Conservation (phyloP, 2,329 filamentous ascomycete genomes). For the Alternaria longipes region DNA sequence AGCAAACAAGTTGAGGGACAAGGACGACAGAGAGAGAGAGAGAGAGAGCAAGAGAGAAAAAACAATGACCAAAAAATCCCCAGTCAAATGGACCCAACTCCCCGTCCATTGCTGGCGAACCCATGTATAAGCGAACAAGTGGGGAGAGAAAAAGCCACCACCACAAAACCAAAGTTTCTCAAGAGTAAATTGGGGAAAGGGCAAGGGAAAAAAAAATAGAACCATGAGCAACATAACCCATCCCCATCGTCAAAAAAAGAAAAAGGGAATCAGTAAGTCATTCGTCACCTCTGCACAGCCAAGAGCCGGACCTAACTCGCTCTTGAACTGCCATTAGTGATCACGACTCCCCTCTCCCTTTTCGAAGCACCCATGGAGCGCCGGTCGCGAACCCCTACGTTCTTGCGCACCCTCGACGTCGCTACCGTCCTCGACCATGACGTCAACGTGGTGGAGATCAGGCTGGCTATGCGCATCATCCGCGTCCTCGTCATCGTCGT, state of each 20-base stretch:
- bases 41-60: conserved; percentile 5
- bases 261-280: background rate
- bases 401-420: conserved; percentile 50
- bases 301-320: conserved; percentile 40
- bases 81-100: background rate
- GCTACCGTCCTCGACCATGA: conserved; percentile 52
- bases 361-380: conserved; percentile 45
- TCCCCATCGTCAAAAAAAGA: conserved; percentile 13
- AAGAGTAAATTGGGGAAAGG: too few species aligned
- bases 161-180: too few species aligned
- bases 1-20: background rate
- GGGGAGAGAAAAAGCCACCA: too few species aligned
- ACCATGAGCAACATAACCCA: conserved; percentile 28
- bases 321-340: conserved; percentile 35
- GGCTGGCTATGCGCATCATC: conserved; percentile 49
- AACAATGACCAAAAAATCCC: conserved; percentile 9
- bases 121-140: conserved; percentile 22
- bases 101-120: conserved; percentile 35
- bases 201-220: conserved; percentile 7
- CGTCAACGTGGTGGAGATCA: conserved; percentile 48
- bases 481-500: conserved; percentile 57
- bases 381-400: conserved; percentile 43
- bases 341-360: conserved; percentile 49
- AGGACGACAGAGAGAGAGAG: background rate
- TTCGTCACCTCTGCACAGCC: background rate